Conservation (phyloP, 805 yeast genomes). For the Lipomyces yamanashiensis region DNA sequence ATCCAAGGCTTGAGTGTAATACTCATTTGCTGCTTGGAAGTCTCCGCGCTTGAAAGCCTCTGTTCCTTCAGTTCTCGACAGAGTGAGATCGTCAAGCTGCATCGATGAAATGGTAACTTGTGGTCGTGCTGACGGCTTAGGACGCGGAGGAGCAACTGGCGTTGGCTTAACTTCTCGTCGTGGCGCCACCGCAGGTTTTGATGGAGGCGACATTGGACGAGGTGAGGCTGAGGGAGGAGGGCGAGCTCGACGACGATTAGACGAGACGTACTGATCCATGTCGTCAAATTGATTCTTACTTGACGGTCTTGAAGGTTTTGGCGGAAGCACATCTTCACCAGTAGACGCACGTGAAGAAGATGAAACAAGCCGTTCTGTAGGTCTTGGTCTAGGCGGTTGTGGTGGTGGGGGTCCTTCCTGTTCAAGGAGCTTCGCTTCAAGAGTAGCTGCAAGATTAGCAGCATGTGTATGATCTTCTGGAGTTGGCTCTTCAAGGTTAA, state of each 20-base stretch:
- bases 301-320: not conserved
- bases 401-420: slow-evolving; percentile 25
- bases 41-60: slow-evolving; percentile 80
- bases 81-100: slow-evolving; percentile 42
- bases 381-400: slow-evolving; percentile 11
- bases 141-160: not conserved
- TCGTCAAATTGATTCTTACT: slow-evolving; percentile 4
- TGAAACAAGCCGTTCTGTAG: not conserved
- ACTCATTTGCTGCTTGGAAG: slow-evolving; percentile 64
- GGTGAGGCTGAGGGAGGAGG: slow-evolving; percentile 4
- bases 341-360: slow-evolving; percentile 3
- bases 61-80: slow-evolving; percentile 54
- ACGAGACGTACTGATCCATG: slow-evolving; percentile 2
- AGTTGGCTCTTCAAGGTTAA: slow-evolving; percentile 19
- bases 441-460: slow-evolving; percentile 11
- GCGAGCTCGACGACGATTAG: slow-evolving; percentile 11
- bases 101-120: slow-evolving; percentile 41
- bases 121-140: slow-evolving; percentile 36
- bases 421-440: slow-evolving; percentile 30
- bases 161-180: not conserved
- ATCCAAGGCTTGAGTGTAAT: slow-evolving; percentile 61
- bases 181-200: too few species aligned
- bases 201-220: not conserved
- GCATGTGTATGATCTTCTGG: slow-evolving; percentile 8
- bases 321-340: not conserved